These are phyloP conservation scores for Gaeumannomyces tritici DNA, from an alignment of 2,329 filamentous ascomycete species.

Conservation along the genomic window DNA sequence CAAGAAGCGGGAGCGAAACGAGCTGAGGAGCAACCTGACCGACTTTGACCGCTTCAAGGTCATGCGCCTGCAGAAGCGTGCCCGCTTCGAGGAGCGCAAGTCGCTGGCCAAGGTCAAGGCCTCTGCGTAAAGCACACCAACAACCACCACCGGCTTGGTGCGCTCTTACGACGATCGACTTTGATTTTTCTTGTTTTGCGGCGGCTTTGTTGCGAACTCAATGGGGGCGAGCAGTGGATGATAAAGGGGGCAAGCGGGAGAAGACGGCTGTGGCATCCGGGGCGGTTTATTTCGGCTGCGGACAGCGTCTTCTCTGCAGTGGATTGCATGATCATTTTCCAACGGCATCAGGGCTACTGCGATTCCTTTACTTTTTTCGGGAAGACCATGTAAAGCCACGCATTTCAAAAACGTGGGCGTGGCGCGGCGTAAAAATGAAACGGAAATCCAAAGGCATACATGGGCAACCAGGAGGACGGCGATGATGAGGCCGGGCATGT, in stretches of 20 bases:
- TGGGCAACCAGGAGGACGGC: background rate
- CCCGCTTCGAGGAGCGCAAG: slow-evolving; percentile 97
- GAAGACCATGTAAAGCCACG: slow-evolving; percentile 3
- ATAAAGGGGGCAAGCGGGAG: background rate
- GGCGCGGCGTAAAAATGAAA: slow-evolving; percentile 5
- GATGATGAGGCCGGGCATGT: background rate
- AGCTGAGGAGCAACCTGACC: slow-evolving; percentile 82
- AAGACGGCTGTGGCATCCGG: background rate
- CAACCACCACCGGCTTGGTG: no score
- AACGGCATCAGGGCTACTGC: slow-evolving; percentile 5
- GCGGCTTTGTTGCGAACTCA: background rate
- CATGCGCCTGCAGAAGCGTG: slow-evolving; percentile 98
- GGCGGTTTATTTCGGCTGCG: slow-evolving; percentile 2
- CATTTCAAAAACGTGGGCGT: background rate
- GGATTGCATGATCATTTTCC: slow-evolving; percentile 3
- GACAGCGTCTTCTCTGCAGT: slow-evolving; percentile 3
- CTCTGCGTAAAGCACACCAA: slow-evolving; percentile 50
- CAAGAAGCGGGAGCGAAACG: slow-evolving; percentile 80
- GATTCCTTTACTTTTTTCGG: slow-evolving; percentile 4
- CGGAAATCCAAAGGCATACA: slow-evolving; percentile 2
- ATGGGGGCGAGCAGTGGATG: background rate
- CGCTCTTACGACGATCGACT: background rate
- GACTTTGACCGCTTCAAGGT: slow-evolving; percentile 99
- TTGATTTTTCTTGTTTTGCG: background rate
- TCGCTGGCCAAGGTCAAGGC: slow-evolving; percentile 87